A percentile compares a stretch with the other conserved stretches of the same genome.
Evolutionary conservation across 805 yeast genomes (phyloP).

Genomic region (Saccharomyces jurei): DNA sequence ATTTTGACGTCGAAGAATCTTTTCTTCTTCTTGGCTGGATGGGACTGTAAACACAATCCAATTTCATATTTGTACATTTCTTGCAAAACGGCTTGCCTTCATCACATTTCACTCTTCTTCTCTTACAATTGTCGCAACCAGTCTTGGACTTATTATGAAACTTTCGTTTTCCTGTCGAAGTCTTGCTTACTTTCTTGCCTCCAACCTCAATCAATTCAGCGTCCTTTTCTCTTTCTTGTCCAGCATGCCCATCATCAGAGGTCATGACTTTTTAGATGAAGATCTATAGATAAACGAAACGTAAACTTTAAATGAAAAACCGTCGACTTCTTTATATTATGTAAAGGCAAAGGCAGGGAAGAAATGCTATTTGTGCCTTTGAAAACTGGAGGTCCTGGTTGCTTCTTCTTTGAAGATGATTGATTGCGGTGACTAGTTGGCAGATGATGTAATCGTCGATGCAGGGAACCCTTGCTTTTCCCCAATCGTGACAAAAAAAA

Average conservation of each 20-base stretch:
- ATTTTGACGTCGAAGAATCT: constrained; percentile 2
- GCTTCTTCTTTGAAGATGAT: background rate
- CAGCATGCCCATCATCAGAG: background rate
- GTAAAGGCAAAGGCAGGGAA: background rate
- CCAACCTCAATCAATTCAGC: constrained; percentile 30
- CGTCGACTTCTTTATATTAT: background rate
- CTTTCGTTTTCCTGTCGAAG: constrained; percentile 65
- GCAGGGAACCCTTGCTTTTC: background rate
- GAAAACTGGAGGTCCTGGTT: background rate
- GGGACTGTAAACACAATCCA: constrained; percentile 59
- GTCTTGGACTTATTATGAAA: constrained; percentile 83
- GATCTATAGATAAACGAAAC: background rate
- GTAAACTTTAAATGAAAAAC: background rate
- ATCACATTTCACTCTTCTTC: constrained; percentile 87
- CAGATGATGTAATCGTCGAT: background rate
- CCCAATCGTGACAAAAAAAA: background rate
- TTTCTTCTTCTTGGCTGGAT: constrained; percentile 21
- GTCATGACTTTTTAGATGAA: background rate
- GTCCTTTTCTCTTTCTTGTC: constrained; percentile 11
- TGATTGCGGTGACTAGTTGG: background rate
- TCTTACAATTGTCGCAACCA: constrained; percentile 86
- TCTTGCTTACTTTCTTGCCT: constrained; percentile 33
- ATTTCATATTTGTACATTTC: constrained; percentile 72
- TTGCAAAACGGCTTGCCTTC: constrained; percentile 72
- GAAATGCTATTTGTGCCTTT: background rate